Evolutionary conservation across 805 yeast species (phyloP), one percentile per base, ranked within the genome.

Genomic region (Jamesozyma hellenica): DNA sequence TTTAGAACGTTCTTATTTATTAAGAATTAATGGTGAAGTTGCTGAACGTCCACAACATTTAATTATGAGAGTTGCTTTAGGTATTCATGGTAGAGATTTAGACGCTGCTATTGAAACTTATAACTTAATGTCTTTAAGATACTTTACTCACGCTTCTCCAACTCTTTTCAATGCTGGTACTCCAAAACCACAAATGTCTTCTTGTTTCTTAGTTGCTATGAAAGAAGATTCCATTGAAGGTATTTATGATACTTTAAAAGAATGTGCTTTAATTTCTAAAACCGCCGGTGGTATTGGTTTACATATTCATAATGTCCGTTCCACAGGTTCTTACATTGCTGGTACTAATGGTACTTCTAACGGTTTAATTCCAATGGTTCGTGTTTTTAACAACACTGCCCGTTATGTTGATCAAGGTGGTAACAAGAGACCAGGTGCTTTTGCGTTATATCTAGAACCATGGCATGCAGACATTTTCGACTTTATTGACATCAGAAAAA

Each of bases 341-440:
- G 94, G 95, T 41, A 79, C 96, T 7, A 85, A 85, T 58, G 98
- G 97, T 39, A 77, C 83, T 10, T 86, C 96, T 2, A 85, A 79
- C 51, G 98, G 98, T 29, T 65, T 90, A 36, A 80, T 88, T 32
- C 98, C 98, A n/a, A 87, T 90, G 96, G 67, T 90, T 21, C 77
- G 95, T 51, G 97, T 90, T 9, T 90, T 79, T 67, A 90, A 90
- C 68, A 82, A 86, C 64, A 87, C 97, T 19, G 97, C 98, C 15
- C 75, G 96, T 51, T 90, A 88, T 56, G 97, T 90, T 32, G 97
- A 90, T 55, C 98, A 90, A 70, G 98, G 98, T 46, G 97, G 97
- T 41, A 90, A 90, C 66, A 88, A 88, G 64, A 72, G 98, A 55
- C 98, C 98, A 0, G 97, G 97, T 46, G 98, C 98, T 3, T 83